These are phyloP conservation scores for Fusarium secorum DNA, from an alignment of 2,329 filamentous ascomycete genomes.

Conservation along the genomic window DNA sequence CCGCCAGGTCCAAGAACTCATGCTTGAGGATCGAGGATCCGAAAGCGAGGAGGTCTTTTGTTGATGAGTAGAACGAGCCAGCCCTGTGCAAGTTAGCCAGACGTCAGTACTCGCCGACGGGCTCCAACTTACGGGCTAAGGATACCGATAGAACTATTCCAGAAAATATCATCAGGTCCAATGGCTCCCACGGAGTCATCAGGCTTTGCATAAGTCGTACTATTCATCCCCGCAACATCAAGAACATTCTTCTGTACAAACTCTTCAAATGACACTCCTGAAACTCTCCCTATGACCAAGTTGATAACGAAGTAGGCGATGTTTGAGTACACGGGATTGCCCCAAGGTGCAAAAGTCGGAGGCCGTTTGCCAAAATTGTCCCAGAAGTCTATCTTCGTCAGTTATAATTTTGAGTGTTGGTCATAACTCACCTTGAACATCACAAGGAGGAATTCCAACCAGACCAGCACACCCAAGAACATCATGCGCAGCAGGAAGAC, in stretches of 20 bases:
- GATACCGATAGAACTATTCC: conserved; percentile 4
- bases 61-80: conserved; percentile 9
- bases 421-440: background rate
- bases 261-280: background rate
- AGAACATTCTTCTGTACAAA: conserved; percentile 11
- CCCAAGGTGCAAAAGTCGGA: background rate
- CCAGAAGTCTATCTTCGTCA: conserved; percentile 5
- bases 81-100: background rate
- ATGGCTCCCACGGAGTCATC: conserved; percentile 12
- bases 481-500: background rate
- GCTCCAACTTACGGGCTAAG: background rate
- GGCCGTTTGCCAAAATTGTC: conserved; percentile 11
- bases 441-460: background rate
- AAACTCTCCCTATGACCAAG: conserved; percentile 4
- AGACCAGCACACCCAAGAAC: background rate
- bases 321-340: conserved; percentile 3
- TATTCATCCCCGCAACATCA: conserved; percentile 8
- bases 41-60: conserved; percentile 12
- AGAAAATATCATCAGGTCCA: background rate
- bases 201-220: conserved; percentile 7
- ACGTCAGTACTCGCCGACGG: fast-evolving
- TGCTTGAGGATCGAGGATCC: conserved; percentile 2
- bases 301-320: background rate
- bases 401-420: too few relatives aligned
- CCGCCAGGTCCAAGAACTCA: background rate